Evolutionary conservation across 352 stramenopile species (phyloP).

Genomic region (Phytophthora cactorum): DNA sequence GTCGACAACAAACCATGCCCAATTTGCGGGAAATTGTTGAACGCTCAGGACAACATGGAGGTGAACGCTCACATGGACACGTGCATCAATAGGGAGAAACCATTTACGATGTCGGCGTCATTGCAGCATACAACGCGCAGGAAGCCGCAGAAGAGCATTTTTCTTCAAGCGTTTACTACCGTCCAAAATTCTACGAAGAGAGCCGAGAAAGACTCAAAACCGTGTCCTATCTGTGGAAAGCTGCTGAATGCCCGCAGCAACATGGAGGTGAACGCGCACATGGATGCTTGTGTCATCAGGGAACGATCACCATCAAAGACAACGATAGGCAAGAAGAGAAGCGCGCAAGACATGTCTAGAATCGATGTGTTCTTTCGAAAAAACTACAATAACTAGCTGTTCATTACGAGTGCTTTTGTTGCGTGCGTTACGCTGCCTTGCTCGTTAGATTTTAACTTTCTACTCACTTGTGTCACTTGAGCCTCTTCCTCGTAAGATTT

Average conservation of each 20-base stretch:
- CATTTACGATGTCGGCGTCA: constrained; percentile 12
- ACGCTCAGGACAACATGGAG: constrained; percentile 52
- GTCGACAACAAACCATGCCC: constrained; percentile 42
- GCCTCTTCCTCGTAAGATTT: no score
- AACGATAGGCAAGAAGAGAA: constrained; percentile 21
- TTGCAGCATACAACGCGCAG: constrained; percentile 13
- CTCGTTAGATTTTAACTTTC: no score
- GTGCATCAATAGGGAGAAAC: constrained; percentile 38
- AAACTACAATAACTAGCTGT: constrained; percentile 20
- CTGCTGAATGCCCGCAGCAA: constrained; percentile 56
- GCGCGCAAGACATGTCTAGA: constrained; percentile 13
- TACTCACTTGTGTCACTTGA: no score
- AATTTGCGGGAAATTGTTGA: constrained; percentile 64
- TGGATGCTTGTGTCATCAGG: constrained; percentile 53
- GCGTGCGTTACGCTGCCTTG: no score
- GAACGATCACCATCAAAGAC: constrained; percentile 9
- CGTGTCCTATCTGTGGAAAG: constrained; percentile 68
- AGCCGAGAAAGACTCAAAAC: constrained; percentile 17
- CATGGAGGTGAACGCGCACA: constrained; percentile 67
- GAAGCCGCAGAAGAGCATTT: constrained; percentile 16
- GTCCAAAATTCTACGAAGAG: constrained; percentile 9
- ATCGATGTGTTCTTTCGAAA: constrained; percentile 42
- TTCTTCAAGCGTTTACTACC: constrained; percentile 11
- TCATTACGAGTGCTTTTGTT: not conserved
- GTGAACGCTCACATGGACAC: constrained; percentile 74